phyloP scores from a whole-genome alignment of 192 early-diverging fungal species.

The Umbelopsis sp. region DNA sequence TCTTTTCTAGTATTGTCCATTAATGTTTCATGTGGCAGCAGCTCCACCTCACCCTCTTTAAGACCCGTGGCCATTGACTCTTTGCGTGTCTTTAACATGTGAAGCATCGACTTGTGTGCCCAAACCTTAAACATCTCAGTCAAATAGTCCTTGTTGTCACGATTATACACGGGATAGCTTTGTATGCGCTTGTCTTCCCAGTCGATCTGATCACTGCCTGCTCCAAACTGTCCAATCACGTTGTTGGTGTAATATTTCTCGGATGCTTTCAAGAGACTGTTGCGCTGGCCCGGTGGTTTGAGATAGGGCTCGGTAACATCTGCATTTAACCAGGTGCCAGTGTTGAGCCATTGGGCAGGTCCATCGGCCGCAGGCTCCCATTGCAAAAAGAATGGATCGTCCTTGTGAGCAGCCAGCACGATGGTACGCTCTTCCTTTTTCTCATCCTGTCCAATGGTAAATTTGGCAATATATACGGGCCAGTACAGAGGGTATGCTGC shows the following conservation, averaged over 20 bases:
- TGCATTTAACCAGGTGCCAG: conserved; percentile 27
- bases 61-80: neutral
- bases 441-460: neutral
- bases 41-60: neutral
- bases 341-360: conserved; percentile 36
- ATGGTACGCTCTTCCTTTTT: conserved; percentile 21
- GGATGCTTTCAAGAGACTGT: conserved; percentile 1
- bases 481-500: conserved; percentile 40
- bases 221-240: conserved; percentile 1
- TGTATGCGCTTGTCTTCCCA: conserved; percentile 38
- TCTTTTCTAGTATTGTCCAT: conserved; percentile 4
- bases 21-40: neutral
- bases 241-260: conserved; percentile 18
- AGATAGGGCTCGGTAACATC: conserved; percentile 36
- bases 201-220: neutral
- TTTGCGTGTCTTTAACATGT: neutral
- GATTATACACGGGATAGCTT: conserved; percentile 12
- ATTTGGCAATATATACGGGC: conserved; percentile 40
- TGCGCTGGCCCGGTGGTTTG: conserved; percentile 9
- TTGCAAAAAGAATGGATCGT: conserved; percentile 31
- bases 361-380: conserved; percentile 18
- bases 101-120: conserved; percentile 31
- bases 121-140: conserved; percentile 31
- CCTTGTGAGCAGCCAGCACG: conserved; percentile 28
- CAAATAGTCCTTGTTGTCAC: conserved; percentile 37